phyloP scores from a whole-genome alignment of 2,329 filamentous ascomycete species.

The Coleophoma cylindrospora region DNA sequence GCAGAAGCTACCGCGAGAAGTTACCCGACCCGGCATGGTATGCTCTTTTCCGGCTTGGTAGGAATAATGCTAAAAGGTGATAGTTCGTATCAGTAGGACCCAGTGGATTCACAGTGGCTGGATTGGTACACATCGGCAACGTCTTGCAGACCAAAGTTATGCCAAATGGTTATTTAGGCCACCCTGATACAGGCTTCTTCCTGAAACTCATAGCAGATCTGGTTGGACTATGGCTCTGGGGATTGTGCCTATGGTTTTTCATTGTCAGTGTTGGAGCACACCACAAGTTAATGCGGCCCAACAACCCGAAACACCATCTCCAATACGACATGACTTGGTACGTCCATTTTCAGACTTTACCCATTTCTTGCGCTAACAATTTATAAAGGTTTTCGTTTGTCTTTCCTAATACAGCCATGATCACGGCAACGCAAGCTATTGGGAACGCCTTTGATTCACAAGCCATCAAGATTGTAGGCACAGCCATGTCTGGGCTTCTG shows the following conservation, averaged over 20 bases:
- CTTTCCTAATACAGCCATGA: constrained; percentile 40
- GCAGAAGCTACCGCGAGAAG: constrained; percentile 74
- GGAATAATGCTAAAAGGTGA: neutral
- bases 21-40: constrained; percentile 68
- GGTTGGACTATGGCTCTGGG: constrained; percentile 75
- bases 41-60: constrained; percentile 4
- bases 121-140: constrained; percentile 36
- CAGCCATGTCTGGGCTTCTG: constrained; percentile 60
- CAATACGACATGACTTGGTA: constrained; percentile 84
- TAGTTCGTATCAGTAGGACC: constrained; percentile 79
- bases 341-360: constrained; percentile 49
- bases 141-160: constrained; percentile 29
- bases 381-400: constrained; percentile 55
- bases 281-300: constrained; percentile 55
- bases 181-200: constrained; percentile 36
- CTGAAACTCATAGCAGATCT: constrained; percentile 50
- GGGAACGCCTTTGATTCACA: constrained; percentile 54
- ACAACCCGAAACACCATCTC: constrained; percentile 44
- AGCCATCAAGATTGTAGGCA: constrained; percentile 62
- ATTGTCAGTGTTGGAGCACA: constrained; percentile 73
- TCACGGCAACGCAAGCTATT: constrained; percentile 70
- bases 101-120: constrained; percentile 52
- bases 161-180: constrained; percentile 36
- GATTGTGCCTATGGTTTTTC: constrained; percentile 80
- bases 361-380: constrained; percentile 55